Conservation (phyloP, 169 alveolate species). For the Plasmodium malariae region DNA sequence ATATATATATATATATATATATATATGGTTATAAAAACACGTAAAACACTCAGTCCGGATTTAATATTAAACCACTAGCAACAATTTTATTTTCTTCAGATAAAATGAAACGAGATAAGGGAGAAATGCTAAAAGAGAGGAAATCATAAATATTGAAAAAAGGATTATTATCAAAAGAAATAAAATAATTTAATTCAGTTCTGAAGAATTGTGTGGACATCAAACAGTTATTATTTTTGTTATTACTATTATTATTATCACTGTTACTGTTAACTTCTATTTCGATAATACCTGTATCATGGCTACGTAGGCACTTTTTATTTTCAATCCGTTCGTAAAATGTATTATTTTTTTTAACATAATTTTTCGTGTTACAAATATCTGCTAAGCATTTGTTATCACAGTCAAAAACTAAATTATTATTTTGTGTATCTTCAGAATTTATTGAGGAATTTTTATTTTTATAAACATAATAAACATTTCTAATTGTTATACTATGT, state of each 20-base stretch:
- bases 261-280: constrained; percentile 47
- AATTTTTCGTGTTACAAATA: constrained; percentile 28
- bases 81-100: constrained; percentile 73
- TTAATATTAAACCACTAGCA: constrained; percentile 70
- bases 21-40: background rate
- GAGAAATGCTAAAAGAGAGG: constrained; percentile 52
- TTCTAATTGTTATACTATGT: constrained; percentile 65
- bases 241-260: too few species aligned
- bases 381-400: constrained; percentile 11
- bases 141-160: constrained; percentile 68
- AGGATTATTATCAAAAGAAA: constrained; percentile 35
- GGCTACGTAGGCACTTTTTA: constrained; percentile 63
- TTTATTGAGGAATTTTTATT: constrained; percentile 20
- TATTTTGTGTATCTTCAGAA: background rate
- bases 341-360: constrained; percentile 33
- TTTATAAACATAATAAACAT: constrained; percentile 51
- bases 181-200: constrained; percentile 47
- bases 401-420: constrained; percentile 22
- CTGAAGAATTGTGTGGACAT: constrained; percentile 45
- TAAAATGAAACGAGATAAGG: constrained; percentile 73
- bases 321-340: constrained; percentile 46
- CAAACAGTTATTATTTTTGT: constrained; percentile 42
- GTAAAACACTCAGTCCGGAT: background rate
- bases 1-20: background rate
- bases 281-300: constrained; percentile 64